Percentiles rank a stretch among this genome's conserved stretches.
phyloP scores from a whole-genome alignment of 192 early-diverging fungal genomes.

The Coemansia sp. region DNA sequence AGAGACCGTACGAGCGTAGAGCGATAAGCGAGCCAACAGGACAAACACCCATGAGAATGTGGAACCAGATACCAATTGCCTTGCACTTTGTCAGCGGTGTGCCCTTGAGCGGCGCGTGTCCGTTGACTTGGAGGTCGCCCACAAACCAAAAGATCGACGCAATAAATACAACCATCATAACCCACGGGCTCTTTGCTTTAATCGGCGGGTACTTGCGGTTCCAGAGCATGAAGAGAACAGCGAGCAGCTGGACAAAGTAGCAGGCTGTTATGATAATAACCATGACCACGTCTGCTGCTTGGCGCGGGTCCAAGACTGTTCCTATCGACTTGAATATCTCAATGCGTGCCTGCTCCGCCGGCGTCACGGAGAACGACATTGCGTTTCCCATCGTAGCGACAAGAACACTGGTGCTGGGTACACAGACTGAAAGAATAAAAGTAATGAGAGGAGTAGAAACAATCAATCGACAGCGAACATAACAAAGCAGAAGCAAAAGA shows the following conservation, averaged over 20 bases:
- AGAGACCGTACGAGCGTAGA: background rate
- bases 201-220: conserved; percentile 57
- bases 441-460: background rate
- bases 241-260: conserved; percentile 33
- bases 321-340: background rate
- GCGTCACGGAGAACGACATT: conserved; percentile 25
- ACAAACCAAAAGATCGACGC: conserved; percentile 49
- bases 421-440: background rate
- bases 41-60: conserved; percentile 31
- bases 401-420: background rate
- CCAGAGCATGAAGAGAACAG: conserved; percentile 30
- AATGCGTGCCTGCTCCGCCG: conserved; percentile 19
- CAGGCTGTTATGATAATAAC: background rate
- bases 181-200: conserved; percentile 52
- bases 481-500: no score
- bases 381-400: conserved; percentile 25
- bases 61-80: conserved; percentile 49
- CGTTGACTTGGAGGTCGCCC: conserved; percentile 53
- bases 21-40: conserved; percentile 34
- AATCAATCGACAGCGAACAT: no score
- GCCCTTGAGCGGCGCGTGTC: conserved; percentile 37
- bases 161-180: conserved; percentile 33
- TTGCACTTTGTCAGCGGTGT: conserved; percentile 31
- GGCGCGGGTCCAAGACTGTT: conserved; percentile 25
- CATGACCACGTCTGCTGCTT: conserved; percentile 19